Conservation (phyloP, 2,329 filamentous ascomycete species). For the Diaporthe sp. region DNA sequence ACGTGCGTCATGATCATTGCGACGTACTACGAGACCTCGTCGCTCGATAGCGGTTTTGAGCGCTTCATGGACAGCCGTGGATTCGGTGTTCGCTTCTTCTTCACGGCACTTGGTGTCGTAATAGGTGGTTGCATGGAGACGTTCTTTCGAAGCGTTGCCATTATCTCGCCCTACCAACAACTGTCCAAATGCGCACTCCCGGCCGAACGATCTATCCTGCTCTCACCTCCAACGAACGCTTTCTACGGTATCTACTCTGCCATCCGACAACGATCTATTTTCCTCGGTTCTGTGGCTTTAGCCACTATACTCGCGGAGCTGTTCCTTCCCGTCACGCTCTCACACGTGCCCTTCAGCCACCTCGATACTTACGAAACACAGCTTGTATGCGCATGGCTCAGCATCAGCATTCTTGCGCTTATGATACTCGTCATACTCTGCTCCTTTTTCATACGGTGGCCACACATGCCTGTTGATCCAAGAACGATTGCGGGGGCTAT, state of each 20-base stretch:
- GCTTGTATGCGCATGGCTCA: conserved; percentile 51
- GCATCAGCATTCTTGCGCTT: conserved; percentile 51
- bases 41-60: conserved; percentile 54
- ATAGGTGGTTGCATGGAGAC: conserved; percentile 44
- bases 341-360: conserved; percentile 55
- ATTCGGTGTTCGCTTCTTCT: conserved; percentile 57
- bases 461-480: conserved; percentile 54
- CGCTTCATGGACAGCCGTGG: conserved; percentile 57
- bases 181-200: conserved; percentile 48
- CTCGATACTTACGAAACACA: conserved; percentile 52
- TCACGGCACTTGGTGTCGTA: conserved; percentile 55
- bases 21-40: conserved; percentile 54
- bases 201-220: conserved; percentile 52
- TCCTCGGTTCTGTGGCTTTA: conserved; percentile 51
- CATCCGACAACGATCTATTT: conserved; percentile 50
- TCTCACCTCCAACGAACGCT: conserved; percentile 50
- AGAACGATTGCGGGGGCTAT: conserved; percentile 54
- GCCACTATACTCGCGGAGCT: conserved; percentile 53
- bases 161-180: conserved; percentile 54
- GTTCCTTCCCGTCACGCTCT: conserved; percentile 54
- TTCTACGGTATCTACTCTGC: conserved; percentile 53
- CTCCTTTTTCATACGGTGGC: conserved; percentile 53
- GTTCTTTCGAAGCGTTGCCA: conserved; percentile 47
- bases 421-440: conserved; percentile 54
- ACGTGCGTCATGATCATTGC: conserved; percentile 52